These are phyloP conservation scores for Pistacia integerrima DNA, from an alignment of 345 rosid genomes.

Conservation along the genomic window DNA sequence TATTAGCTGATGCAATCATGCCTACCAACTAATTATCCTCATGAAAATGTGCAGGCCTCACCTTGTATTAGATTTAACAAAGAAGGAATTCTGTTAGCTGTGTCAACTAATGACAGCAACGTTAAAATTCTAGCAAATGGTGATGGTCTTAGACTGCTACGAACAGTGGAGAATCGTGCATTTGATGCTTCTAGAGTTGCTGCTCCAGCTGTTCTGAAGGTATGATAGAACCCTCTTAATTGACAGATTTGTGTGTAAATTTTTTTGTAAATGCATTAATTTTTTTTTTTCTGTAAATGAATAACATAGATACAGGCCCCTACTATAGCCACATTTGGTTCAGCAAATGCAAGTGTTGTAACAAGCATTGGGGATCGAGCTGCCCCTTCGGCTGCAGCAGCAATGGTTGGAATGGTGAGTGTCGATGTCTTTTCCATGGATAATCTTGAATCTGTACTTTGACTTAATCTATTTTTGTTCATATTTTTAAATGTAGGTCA, in stretches of 20 bases:
- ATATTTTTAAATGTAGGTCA: neutral
- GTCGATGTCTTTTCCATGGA: slow-evolving; percentile 8
- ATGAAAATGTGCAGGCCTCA: slow-evolving; percentile 60
- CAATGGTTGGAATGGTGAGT: slow-evolving; percentile 66
- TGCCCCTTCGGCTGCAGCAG: slow-evolving; percentile 49
- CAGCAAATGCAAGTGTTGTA: slow-evolving; percentile 56
- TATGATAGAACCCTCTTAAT: slow-evolving; percentile 41
- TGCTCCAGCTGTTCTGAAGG: slow-evolving; percentile 67
- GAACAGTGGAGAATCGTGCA: slow-evolving; percentile 66
- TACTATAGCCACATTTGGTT: slow-evolving; percentile 43
- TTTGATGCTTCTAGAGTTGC: slow-evolving; percentile 82
- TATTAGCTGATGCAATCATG: slow-evolving; percentile 12
- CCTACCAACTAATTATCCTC: slow-evolving; percentile 17
- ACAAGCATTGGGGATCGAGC: slow-evolving; percentile 53
- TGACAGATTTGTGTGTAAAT: slow-evolving; percentile 1
- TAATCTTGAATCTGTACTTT: slow-evolving; percentile 2
- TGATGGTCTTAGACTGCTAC: slow-evolving; percentile 70
- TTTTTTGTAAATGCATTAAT: slow-evolving; percentile 13
- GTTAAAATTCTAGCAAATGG: slow-evolving; percentile 75
- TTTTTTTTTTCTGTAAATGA: slow-evolving; percentile 16
- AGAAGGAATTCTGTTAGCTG: slow-evolving; percentile 79
- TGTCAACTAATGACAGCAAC: slow-evolving; percentile 77
- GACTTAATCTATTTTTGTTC: neutral
- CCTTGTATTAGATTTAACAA: slow-evolving; percentile 78
- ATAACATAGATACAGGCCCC: slow-evolving; percentile 43